A percentile compares a stretch with the other conserved stretches of the same genome.
Conservation (phyloP, 257 asterid genomes). For the Petrea volubilis region DNA sequence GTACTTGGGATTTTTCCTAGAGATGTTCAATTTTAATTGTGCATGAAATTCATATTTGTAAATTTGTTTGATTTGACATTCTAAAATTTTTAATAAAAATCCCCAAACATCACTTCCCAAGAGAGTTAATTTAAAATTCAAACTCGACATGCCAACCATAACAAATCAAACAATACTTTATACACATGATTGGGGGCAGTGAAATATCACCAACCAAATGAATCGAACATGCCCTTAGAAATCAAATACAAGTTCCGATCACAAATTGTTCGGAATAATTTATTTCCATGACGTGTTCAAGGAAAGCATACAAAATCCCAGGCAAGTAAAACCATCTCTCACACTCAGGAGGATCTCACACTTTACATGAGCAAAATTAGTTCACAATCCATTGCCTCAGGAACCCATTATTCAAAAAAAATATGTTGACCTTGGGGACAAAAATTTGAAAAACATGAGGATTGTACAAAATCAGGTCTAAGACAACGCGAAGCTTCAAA, state of each 20-base stretch:
- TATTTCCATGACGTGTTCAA: slow-evolving; percentile 9
- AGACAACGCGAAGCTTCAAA: slow-evolving; percentile 19
- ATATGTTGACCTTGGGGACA: slow-evolving; percentile 17
- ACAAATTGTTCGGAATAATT: neutral
- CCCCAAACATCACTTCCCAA: too few relatives aligned
- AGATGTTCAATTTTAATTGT: too few relatives aligned
- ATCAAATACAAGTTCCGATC: neutral
- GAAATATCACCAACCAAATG: too few relatives aligned
- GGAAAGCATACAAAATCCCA: neutral
- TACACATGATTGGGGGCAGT: too few relatives aligned
- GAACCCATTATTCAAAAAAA: slow-evolving; percentile 41
- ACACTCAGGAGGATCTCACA: slow-evolving; percentile 23
- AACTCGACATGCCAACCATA: too few relatives aligned
- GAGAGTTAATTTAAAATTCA: too few relatives aligned
- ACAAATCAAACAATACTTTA: too few relatives aligned
- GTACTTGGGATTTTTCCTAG: too few relatives aligned
- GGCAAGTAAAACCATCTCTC: slow-evolving; percentile 17
- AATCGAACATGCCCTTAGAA: too few relatives aligned
- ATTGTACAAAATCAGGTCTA: slow-evolving; percentile 17
- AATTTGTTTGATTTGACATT: too few relatives aligned
- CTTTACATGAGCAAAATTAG: slow-evolving; percentile 36
- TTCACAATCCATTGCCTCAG: slow-evolving; percentile 13
- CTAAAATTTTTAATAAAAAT: too few relatives aligned
- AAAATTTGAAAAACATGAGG: slow-evolving; percentile 18
- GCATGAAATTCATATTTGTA: too few relatives aligned